Evolutionary conservation across 2,329 filamentous ascomycete species (phyloP).

Genomic region (Diaporthe aspalathi): DNA sequence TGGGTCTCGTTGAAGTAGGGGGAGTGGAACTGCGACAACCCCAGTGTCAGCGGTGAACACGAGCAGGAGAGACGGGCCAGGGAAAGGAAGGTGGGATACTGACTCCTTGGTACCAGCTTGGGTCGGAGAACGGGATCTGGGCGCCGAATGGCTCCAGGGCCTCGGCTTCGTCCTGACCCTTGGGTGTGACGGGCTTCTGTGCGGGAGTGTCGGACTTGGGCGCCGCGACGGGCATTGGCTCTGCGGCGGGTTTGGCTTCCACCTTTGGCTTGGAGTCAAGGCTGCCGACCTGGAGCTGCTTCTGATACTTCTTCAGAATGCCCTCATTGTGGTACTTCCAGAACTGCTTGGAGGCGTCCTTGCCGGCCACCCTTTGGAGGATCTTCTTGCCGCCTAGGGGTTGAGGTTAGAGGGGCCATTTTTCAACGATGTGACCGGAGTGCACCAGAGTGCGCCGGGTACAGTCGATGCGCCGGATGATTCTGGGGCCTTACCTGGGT

Average conservation of each 20-base stretch:
- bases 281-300: constrained; percentile 83
- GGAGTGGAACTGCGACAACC: constrained; percentile 80
- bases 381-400: constrained; percentile 72
- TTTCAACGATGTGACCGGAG: not conserved
- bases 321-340: constrained; percentile 86
- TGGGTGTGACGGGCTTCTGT: constrained; percentile 46
- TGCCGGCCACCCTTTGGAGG: constrained; percentile 71
- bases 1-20: constrained; percentile 97
- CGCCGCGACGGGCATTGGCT: constrained; percentile 63
- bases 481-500: constrained; percentile 72
- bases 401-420: not conserved
- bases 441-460: not conserved
- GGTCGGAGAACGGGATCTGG: constrained; percentile 91
- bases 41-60: not conserved
- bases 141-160: constrained; percentile 86
- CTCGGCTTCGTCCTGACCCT: constrained; percentile 66
- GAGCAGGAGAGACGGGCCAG: not conserved
- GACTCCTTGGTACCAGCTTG: constrained; percentile 94
- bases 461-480: not conserved
- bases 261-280: constrained; percentile 84
- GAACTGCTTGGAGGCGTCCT: constrained; percentile 75
- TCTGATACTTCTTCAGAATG: constrained; percentile 88
- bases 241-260: constrained; percentile 63
- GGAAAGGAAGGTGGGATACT: constrained; percentile 49
- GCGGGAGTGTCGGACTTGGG: constrained; percentile 53